Evolutionary conservation across 2,329 filamentous ascomycete genomes (phyloP), one percentile per base, ranked within the genome.

Genomic region (Sporothrix curviconia): DNA sequence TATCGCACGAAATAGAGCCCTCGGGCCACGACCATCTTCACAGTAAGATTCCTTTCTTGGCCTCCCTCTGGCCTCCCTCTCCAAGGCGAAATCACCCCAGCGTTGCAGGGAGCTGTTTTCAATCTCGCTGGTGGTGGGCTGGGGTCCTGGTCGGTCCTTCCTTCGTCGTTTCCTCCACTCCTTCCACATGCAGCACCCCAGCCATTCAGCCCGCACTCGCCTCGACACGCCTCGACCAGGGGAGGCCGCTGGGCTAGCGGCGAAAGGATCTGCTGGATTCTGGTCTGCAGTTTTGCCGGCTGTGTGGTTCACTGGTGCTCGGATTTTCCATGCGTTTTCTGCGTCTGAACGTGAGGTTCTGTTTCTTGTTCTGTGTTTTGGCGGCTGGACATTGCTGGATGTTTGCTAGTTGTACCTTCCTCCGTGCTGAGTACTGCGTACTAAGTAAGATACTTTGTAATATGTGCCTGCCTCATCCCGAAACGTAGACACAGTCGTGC

Each of bases 161-260:
- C 53, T 55, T 24, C 43, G 19, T 49, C 32, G 6, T n/a, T 63
- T 70, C 68, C 69, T 68, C 66, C 69, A 68, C 43, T 56, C 57
- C 40, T 39, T 43, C 39, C 49, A 43, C 28, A 37, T 39, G 14
- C 25, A 19, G 25, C 50, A 34, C 50, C 49, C 49, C 49, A 52
- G 49, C 49, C 49, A 40, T 53, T 30, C 50, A 43, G 37, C 50
- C 37, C 50, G n/a, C 25, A 34, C 50, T 24, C 37, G 42, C 37
- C 22, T 42, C 25, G 37, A 53, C 37, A 43, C 25, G 17, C 25
- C 24, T 40, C 8, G 50, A 24, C 50, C 50, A 19, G 36, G 50
- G n/a, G n/a, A n/a, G n/a, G 50, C 9, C 50, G 37, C 25, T 53
- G 37, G 50, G 24, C 50, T 42, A 42, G 50, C 50, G 50, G 25